Percentiles rank a stretch among this genome's conserved stretches.
phyloP scores from a whole-genome alignment of 768 basidiomycete genomes.

The Termitomyces sp. region DNA sequence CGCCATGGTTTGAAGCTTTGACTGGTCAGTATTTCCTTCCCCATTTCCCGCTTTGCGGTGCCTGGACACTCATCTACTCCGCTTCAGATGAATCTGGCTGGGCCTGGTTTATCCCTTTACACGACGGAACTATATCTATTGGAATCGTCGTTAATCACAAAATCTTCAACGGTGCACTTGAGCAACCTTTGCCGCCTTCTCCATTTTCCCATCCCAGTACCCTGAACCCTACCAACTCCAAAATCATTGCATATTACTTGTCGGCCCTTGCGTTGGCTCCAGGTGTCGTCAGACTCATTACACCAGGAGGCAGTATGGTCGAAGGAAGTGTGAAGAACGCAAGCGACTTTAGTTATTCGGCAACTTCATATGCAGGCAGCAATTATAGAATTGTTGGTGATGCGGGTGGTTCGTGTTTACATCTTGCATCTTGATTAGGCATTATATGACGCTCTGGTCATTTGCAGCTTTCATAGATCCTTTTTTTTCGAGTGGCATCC shows the following conservation, averaged over 20 bases:
- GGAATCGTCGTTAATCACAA: constrained; percentile 60
- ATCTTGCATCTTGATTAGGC: neutral
- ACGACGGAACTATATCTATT: constrained; percentile 55
- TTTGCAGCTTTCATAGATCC: constrained; percentile 56
- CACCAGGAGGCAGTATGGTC: constrained; percentile 29
- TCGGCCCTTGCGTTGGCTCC: constrained; percentile 43
- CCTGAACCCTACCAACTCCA: constrained; percentile 19
- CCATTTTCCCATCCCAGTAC: constrained; percentile 24
- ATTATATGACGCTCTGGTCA: neutral
- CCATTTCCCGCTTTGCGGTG: neutral
- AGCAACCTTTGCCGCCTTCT: constrained; percentile 19
- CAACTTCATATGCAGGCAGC: constrained; percentile 47
- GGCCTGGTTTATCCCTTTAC: constrained; percentile 72
- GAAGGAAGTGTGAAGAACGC: constrained; percentile 46
- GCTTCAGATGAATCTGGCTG: constrained; percentile 60
- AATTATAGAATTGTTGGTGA: constrained; percentile 61
- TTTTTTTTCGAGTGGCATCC: constrained; percentile 62
- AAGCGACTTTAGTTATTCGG: constrained; percentile 62
- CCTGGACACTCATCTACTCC: neutral
- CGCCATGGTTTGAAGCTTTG: constrained; percentile 69
- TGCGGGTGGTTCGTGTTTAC: constrained; percentile 46
- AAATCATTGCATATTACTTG: constrained; percentile 35
- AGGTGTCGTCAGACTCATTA: constrained; percentile 35
- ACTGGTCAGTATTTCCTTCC: constrained; percentile 39
- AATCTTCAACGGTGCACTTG: constrained; percentile 34